Conservation (phyloP, 345 rosid species). For the Corchorus olitorius region DNA sequence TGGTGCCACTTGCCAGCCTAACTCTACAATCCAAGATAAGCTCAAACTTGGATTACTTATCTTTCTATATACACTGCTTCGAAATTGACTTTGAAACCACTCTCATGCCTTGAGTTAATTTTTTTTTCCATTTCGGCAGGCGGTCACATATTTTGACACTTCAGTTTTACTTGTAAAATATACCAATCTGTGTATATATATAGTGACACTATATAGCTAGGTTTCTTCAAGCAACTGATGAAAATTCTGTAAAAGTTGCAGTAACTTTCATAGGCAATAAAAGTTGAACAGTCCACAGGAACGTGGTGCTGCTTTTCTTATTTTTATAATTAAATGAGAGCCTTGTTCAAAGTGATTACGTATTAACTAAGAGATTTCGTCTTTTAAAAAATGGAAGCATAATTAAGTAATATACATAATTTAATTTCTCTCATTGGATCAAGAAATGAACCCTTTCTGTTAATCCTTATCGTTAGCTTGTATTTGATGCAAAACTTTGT, state of each 20-base stretch:
- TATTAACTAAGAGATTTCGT: background rate
- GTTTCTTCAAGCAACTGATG: background rate
- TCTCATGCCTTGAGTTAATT: background rate
- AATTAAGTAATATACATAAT: background rate
- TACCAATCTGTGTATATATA: background rate
- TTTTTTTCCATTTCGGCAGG: background rate
- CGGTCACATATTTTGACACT: background rate
- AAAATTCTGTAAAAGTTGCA: too few relatives aligned
- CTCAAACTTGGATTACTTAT: background rate
- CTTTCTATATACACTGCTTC: background rate
- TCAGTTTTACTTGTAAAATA: background rate
- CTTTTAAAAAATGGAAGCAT: background rate
- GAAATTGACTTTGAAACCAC: slow-evolving; percentile 15
- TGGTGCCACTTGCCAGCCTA: background rate
- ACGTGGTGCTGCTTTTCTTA: background rate
- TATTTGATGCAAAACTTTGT: background rate
- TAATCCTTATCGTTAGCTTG: slow-evolving; percentile 4
- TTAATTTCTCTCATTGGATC: background rate
- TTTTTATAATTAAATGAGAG: background rate
- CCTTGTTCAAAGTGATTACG: slow-evolving; percentile 8
- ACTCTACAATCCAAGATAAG: background rate
- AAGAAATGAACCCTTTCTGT: background rate
- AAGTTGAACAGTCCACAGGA: background rate
- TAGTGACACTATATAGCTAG: background rate
- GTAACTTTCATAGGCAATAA: background rate